Base-by-base conservation (phyloP, 768 basidiomycete genomes). In the Leucocoprinus birnbaumii region DNA sequence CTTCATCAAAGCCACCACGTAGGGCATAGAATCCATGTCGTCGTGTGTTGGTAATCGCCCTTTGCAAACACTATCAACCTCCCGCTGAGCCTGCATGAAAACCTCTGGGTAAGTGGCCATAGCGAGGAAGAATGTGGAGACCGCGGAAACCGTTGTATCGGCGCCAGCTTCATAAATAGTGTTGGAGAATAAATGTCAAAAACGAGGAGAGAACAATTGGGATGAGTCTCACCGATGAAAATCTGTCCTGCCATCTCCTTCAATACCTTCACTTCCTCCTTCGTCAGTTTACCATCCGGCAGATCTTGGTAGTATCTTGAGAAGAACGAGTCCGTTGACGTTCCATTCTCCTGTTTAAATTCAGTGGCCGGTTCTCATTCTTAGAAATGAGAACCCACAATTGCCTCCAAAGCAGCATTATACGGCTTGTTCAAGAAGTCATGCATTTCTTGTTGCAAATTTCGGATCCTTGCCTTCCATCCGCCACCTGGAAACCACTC, bases 401-500 rank as follows among this genome's bases (percentile, higher is more conserved):
- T 61, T 16, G 57, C 60, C 14, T 50, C 40, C 24, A 61, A 40
- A 2, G 60, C 60, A 27, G 59, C 34, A 6, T 63, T 56, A 34
- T 58, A 71, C 1, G 70, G 69, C 4, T 58, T 41, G 8, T 66
- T 55, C 6, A 64, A 27, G 60, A 71, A 43, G 10, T 52, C 56
- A 19, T 41, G 8, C 9, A 63, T 62, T 24, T 59, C 49, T n/a
- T 62, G 53, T n/a, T 53, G 47, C 31, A 51, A 24, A 25, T 54
- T 42, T 14, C 38, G 49, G 40, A 56, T 76, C 52, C 68, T 69
- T 22, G 59, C 49, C 60, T 78, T 75, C 70, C 79, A 80, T 0
- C 58, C 58, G 8, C 77, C 75, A 10, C 79, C 78, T 3, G 79
- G 80, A 45, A 79, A 62, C 79, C 79, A 79, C 14, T 68, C 62